phyloP scores from a whole-genome alignment of 139 green algal species.

The Coelastrella sp. region DNA sequence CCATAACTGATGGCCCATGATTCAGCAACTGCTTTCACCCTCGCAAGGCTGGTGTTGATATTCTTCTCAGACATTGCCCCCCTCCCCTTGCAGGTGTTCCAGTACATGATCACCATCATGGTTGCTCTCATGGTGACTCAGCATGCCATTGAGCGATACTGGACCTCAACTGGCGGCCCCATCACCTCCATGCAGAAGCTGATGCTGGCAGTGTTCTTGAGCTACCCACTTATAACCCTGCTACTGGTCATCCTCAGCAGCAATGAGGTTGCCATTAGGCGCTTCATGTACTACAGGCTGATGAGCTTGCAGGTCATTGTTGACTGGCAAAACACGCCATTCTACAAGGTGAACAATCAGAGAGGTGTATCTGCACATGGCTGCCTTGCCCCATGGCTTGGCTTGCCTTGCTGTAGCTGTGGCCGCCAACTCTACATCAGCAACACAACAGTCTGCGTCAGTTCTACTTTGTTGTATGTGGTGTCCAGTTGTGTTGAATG shows the following conservation, averaged over 20 bases:
- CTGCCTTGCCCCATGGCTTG: too few species aligned
- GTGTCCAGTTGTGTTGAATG: too few species aligned
- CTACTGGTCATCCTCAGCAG: slow-evolving; percentile 28
- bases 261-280: slow-evolving; percentile 19
- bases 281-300: slow-evolving; percentile 40
- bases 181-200: background rate
- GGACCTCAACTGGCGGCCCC: background rate
- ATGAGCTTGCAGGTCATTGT: slow-evolving; percentile 37
- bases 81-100: slow-evolving; percentile 11
- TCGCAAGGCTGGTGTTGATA: too few species aligned
- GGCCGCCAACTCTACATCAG: too few species aligned
- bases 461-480: too few species aligned
- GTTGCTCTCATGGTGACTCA: slow-evolving; percentile 40
- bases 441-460: too few species aligned
- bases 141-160: slow-evolving; percentile 9
- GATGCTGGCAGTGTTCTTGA: slow-evolving; percentile 5
- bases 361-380: too few species aligned
- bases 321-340: slow-evolving; percentile 30
- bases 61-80: background rate
- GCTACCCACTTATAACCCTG: slow-evolving; percentile 22
- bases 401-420: too few species aligned
- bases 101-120: slow-evolving; percentile 40
- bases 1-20: too few species aligned
- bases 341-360: background rate
- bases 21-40: too few species aligned